Base-by-base conservation (phyloP, 176 grass and related monocot species). In the Olyra latifolia region DNA sequence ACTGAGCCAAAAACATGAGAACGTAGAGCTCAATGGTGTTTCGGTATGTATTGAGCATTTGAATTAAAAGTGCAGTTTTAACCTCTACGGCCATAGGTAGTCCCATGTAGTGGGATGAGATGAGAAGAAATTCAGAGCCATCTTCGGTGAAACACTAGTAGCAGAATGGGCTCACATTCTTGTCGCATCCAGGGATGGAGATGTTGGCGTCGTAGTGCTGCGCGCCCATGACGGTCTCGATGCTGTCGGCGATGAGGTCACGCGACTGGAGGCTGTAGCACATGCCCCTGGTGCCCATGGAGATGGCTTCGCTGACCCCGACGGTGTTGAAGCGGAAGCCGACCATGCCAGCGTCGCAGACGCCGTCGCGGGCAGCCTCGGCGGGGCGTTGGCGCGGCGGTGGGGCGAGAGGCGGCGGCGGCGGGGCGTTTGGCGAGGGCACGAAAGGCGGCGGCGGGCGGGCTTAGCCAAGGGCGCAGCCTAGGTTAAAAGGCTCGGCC, bases 141-240 rank as follows among this genome's bases (percentile, higher is more conserved):
- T 27, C 39, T 80, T 16, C 19, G 32, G 9, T 8, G 24, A 35
- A 9, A 8, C 4, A 77, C 3, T 39, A 15, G 4, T 0, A 30
- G 28, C 10, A 50, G 10, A 63, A 28, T 6, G 65, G 22, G 53
- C 94, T 86, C 83, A 97, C 91, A 79, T 98, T 98, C 86, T 98
- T 98, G 81, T 98, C 95, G 49, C 92, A 98, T 12, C 95, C 95
- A 38, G 95, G 95, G 30, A 98, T 98, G 7, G 95, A 98, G 30
- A 98, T 95, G 59, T 98, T 98, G 38, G 73, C 95, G 72, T 98
- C 95, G 73, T 95, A 98, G 88, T 94, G 93, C 92, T 98, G 95
- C 32, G 90, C 92, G 12, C 90, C 90, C 95, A 98, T 98, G 87
- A 98, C 95, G 20, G 95, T 98, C 81, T 98, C 95, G 24, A 98